Percentiles rank a stretch among this genome's conserved stretches.
Conservation (phyloP, 2,329 filamentous ascomycete species). For the Mariannaea elegans region DNA sequence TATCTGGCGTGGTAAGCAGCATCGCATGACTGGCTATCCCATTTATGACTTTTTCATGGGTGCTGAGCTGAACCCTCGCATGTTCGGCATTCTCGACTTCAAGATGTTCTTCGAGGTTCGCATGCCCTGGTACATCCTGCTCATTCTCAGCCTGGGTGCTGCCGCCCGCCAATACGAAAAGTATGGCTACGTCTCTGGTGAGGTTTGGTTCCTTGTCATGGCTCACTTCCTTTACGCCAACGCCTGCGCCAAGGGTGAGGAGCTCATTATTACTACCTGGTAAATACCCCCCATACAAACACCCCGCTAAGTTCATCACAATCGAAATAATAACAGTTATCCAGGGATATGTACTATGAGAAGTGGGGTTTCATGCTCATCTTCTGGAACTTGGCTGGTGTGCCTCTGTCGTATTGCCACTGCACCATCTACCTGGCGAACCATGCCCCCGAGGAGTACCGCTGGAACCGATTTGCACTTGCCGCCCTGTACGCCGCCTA, state of each 20-base stretch:
- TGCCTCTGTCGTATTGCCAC: conserved; percentile 92
- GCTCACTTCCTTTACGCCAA: conserved; percentile 94
- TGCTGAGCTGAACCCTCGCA: conserved; percentile 85
- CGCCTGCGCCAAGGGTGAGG: conserved; percentile 90
- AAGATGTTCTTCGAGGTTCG: conserved; percentile 98
- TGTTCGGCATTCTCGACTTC: conserved; percentile 89
- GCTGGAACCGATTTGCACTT: conserved; percentile 76
- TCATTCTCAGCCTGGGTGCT: conserved; percentile 78
- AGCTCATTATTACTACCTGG: conserved; percentile 88
- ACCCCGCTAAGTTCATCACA: background rate
- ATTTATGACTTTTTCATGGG: conserved; percentile 97
- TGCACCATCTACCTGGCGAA: conserved; percentile 90
- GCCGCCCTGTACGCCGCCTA: conserved; percentile 74
- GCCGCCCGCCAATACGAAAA: conserved; percentile 84
- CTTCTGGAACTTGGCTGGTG: conserved; percentile 95
- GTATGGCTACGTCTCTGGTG: conserved; percentile 87
- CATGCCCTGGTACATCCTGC: conserved; percentile 90
- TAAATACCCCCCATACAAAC: conserved; percentile 32
- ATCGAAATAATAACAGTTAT: background rate
- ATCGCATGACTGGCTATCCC: conserved; percentile 89
- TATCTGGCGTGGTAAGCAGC: conserved; percentile 79
- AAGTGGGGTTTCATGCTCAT: conserved; percentile 98
- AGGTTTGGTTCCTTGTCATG: conserved; percentile 85
- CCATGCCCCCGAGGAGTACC: conserved; percentile 80
- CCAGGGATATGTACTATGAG: conserved; percentile 90